Evolutionary conservation across 768 basidiomycete genomes (phyloP), one percentile per base, ranked within the genome.

Genomic region (Lentinula lateritia): DNA sequence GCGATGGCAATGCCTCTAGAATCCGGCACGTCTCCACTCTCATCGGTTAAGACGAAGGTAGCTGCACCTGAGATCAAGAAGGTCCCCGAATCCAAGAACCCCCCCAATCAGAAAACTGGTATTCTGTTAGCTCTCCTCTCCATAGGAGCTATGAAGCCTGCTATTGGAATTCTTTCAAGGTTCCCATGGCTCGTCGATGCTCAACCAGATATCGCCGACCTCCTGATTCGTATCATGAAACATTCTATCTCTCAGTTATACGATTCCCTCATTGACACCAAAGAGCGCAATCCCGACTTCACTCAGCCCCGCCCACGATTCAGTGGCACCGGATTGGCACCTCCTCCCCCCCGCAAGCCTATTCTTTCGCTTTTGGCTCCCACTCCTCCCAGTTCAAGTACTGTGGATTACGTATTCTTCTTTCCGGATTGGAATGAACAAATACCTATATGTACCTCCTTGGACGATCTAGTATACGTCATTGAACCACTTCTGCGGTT

Each of bases 1-100:
- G 90, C 93, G 0, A 85, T 91, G 83, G 93, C 94, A 38, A 92
- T 89, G 1, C 89, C 93, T 2, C 76, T 96, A 32, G 87, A 89
- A 69, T 83, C 83, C 15, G 67, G 74, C 7, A 70, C 75, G 45
- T 70, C 72, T 10, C 3, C 38, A 8, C 34, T 39, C 38, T 68
- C 78, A n/a, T 64, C 74, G 18, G 74, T 78, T 46, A 71, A 79
- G 20, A 72, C 73, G 34, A 65, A 72, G 16, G 50, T 68, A 0
- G 73, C 81, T 2, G 69, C 75, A 7, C 73, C 79, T 56, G 61
- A 69, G 6, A 77, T 75, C 64, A 76, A 63, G 1, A 23, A 66
- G 1, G 35, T 61, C 16, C 61, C 70, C 8, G 77, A 79, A 48
- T 59, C 66, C n/a, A 77, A 73, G 64, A 70, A 82, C 69, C 64